Conservation (phyloP, 139 green algal species). For the Chlamydomonas schloesseri region DNA sequence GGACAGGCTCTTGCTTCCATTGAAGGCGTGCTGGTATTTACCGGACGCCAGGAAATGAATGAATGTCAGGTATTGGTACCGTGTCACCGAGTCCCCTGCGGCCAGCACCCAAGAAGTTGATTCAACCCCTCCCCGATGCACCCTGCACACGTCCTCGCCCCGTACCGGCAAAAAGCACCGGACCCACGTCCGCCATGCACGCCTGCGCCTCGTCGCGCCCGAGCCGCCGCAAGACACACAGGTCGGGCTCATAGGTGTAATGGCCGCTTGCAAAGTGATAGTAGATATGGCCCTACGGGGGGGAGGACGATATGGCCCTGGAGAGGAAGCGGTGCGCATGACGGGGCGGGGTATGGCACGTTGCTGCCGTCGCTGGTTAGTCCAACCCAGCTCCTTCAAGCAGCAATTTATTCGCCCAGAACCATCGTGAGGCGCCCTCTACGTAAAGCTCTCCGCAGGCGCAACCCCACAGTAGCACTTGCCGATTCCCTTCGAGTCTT, state of each 20-base stretch:
- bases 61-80: neutral
- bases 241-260: neutral
- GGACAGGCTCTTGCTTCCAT: neutral
- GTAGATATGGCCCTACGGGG: neutral
- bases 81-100: neutral
- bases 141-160: too few relatives aligned
- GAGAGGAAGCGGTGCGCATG: too few relatives aligned
- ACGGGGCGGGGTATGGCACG: too few relatives aligned
- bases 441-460: too few relatives aligned
- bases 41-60: neutral
- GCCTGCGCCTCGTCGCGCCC: neutral
- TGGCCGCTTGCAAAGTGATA: neutral
- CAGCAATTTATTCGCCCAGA: too few relatives aligned
- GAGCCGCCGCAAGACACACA: neutral
- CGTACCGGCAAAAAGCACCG: neutral
- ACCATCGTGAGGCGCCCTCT: too few relatives aligned
- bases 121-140: too few relatives aligned
- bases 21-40: constrained; percentile 1
- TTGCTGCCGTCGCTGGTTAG: too few relatives aligned
- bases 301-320: too few relatives aligned
- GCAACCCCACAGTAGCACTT: too few relatives aligned
- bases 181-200: neutral
- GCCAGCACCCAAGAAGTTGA: too few relatives aligned
- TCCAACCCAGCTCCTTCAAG: neutral
- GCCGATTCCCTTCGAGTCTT: too few relatives aligned